These are phyloP conservation scores for Monilinia fructigena DNA, from an alignment of 2,329 filamentous ascomycete genomes.

Conservation along the genomic window DNA sequence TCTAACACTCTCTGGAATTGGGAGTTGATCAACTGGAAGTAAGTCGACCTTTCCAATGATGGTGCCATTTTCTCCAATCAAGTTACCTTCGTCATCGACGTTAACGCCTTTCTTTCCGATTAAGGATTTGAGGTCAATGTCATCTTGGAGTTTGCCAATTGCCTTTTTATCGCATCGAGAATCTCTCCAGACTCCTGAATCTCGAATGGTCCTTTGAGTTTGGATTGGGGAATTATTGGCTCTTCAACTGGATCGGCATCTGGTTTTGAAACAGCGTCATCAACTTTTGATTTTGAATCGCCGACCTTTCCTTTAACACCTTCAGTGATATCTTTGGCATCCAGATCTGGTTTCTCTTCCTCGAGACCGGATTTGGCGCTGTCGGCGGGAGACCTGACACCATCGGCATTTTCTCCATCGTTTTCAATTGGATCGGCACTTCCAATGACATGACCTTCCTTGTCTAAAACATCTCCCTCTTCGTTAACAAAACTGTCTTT, in stretches of 20 bases:
- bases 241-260: constrained; percentile 12
- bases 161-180: constrained; percentile 18
- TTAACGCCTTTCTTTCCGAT: constrained; percentile 44
- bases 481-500: constrained; percentile 28
- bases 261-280: constrained; percentile 41
- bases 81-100: constrained; percentile 59
- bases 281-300: not conserved
- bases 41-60: constrained; percentile 54
- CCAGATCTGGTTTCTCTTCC: constrained; percentile 41
- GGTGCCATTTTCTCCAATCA: constrained; percentile 58
- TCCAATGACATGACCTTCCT: constrained; percentile 51
- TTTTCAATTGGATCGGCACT: constrained; percentile 24
- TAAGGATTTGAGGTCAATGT: constrained; percentile 13
- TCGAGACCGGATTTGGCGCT: constrained; percentile 23
- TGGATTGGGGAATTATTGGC: constrained; percentile 16
- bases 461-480: constrained; percentile 56
- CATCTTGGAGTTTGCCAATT: constrained; percentile 20
- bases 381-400: constrained; percentile 20
- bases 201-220: constrained; percentile 21
- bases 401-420: constrained; percentile 25
- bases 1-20: constrained; percentile 20
- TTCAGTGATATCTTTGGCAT: not conserved
- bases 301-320: not conserved
- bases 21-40: constrained; percentile 20
- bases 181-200: constrained; percentile 22